These are phyloP conservation scores for Bromus sterilis DNA, from an alignment of 176 grass and related monocot genomes.

Conservation along the genomic window DNA sequence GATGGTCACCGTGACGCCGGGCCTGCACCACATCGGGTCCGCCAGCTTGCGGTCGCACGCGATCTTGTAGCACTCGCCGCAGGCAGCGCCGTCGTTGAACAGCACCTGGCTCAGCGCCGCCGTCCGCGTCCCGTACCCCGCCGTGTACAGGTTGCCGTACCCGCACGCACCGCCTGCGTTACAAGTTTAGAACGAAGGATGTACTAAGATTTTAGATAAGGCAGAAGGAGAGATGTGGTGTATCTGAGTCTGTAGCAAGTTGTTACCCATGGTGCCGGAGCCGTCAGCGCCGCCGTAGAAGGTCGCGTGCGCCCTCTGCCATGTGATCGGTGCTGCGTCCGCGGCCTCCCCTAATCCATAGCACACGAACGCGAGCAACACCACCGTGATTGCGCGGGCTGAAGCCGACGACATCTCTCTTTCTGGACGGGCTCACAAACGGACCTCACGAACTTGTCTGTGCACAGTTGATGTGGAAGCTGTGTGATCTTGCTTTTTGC, in stretches of 20 bases:
- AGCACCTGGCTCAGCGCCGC: conserved; percentile 49
- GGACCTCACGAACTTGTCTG: neutral
- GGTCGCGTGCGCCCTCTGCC: conserved; percentile 29
- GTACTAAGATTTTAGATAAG: no score
- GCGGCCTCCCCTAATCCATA: neutral
- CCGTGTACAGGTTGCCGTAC: conserved; percentile 29
- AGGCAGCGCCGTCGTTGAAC: conserved; percentile 29
- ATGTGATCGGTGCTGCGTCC: neutral
- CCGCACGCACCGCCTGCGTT: conserved; percentile 51
- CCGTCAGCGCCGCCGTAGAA: conserved; percentile 41
- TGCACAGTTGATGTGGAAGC: neutral
- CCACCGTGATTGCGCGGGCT: neutral
- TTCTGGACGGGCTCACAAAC: neutral
- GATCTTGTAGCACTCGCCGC: conserved; percentile 50
- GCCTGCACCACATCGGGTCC: neutral
- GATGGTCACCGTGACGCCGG: conserved; percentile 8
- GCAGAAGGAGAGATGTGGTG: no score
- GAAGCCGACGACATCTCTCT: neutral
- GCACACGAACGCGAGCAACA: neutral
- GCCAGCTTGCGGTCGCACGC: conserved; percentile 24
- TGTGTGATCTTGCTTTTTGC: neutral
- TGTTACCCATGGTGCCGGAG: conserved; percentile 42
- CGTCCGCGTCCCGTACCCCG: conserved; percentile 31
- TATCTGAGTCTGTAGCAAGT: neutral
- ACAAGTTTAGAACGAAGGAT: no score